Evolutionary conservation across 2,329 filamentous ascomycete genomes (phyloP).

Genomic region (Hypoxylon sp.): DNA sequence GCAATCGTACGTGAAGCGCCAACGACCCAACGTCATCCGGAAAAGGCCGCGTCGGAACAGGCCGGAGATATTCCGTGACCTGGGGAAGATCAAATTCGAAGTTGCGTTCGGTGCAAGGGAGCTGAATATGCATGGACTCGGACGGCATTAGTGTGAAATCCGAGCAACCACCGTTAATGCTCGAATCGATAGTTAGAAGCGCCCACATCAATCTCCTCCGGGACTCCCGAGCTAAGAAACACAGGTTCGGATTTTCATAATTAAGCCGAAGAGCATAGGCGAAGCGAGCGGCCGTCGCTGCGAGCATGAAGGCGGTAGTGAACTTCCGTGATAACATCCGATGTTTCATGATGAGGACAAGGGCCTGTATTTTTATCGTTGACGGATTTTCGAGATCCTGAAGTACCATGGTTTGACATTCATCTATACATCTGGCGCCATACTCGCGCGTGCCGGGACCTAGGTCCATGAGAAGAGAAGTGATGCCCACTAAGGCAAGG

Average conservation of each 20-base stretch:
- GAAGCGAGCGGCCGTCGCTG: conserved; percentile 62
- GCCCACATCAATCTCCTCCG: conserved; percentile 62
- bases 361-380: conserved; percentile 67
- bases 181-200: conserved; percentile 63
- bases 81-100: conserved; percentile 72
- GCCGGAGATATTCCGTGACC: conserved; percentile 63
- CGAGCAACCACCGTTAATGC: conserved; percentile 62
- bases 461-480: conserved; percentile 69
- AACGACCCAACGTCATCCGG: conserved; percentile 69
- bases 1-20: conserved; percentile 69
- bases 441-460: conserved; percentile 67
- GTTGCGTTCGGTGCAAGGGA: conserved; percentile 66
- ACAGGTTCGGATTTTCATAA: conserved; percentile 62
- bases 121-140: conserved; percentile 61
- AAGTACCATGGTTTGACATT: conserved; percentile 68
- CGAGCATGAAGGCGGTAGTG: conserved; percentile 64
- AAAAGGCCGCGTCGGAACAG: conserved; percentile 61
- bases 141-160: conserved; percentile 64
- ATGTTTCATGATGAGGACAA: conserved; percentile 64
- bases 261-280: conserved; percentile 66
- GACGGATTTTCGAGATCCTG: conserved; percentile 69
- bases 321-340: conserved; percentile 63
- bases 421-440: conserved; percentile 68
- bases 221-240: conserved; percentile 57
- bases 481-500: conserved; percentile 69